phyloP scores from a whole-genome alignment of 2,329 filamentous ascomycete species.

The Alternaria postmessia region DNA sequence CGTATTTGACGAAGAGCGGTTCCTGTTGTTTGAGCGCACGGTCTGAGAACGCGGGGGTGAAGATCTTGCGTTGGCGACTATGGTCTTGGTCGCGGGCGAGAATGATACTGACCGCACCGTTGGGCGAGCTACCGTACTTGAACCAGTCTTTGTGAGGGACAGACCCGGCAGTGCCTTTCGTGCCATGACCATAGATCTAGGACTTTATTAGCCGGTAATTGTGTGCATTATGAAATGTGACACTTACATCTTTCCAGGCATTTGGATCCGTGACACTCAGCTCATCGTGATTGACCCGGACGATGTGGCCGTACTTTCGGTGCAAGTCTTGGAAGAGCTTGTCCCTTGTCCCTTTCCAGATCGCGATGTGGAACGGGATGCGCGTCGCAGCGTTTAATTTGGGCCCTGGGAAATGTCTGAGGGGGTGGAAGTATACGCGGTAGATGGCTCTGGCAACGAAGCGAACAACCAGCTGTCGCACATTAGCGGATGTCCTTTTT shows the following conservation, averaged over 20 bases:
- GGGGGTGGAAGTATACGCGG: conserved; percentile 48
- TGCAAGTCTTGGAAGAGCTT: conserved; percentile 43
- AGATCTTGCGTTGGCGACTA: conserved; percentile 49
- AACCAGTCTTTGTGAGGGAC: conserved; percentile 36
- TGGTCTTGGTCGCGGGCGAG: conserved; percentile 48
- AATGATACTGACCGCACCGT: conserved; percentile 42
- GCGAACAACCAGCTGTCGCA: conserved; percentile 19
- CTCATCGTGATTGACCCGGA: conserved; percentile 53
- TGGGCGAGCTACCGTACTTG: conserved; percentile 30
- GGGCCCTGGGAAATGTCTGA: conserved; percentile 55
- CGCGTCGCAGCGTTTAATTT: conserved; percentile 46
- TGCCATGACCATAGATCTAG: conserved; percentile 38
- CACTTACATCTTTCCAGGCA: conserved; percentile 42
- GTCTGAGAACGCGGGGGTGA: conserved; percentile 54
- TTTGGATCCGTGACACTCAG: conserved; percentile 51
- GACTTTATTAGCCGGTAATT: not conserved
- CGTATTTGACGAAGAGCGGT: conserved; percentile 52
- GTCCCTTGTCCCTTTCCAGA: conserved; percentile 34
- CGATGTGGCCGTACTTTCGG: conserved; percentile 52
- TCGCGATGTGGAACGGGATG: conserved; percentile 42
- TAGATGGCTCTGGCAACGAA: conserved; percentile 42
- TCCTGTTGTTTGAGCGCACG: conserved; percentile 53
- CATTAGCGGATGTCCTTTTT: conserved; percentile 2
- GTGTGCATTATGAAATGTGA: not conserved
- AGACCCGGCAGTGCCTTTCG: conserved; percentile 26